Base-by-base conservation (phyloP, 1,139 yeast genomes). In the Saccharomycopsis hybrid region DNA sequence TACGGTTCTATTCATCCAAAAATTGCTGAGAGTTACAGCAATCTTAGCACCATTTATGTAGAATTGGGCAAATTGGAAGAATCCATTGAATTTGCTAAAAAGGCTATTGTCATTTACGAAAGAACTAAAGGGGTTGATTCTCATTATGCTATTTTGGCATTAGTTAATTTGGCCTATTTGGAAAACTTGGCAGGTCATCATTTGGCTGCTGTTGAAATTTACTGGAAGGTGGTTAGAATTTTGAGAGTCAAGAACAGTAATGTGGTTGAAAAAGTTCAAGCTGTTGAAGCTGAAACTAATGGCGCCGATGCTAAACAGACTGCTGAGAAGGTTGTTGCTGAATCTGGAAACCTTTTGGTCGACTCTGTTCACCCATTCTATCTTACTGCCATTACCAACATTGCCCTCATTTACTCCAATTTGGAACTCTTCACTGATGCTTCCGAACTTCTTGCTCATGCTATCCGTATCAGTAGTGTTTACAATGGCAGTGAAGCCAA, bases 41-140 rank as follows among this genome's bases (percentile, higher is more conserved):
- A 77, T 33, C 71, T 87, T 44, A 82, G 95, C 9, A 80, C 82
- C 57, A 67, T 80, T 28, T 85, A 81, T 67, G 77, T 80, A 55
- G 88, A 83, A 54, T 64, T 81, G 46, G 81, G 82, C 8, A 68
- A 75, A 58, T 65, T 68, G 44, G 67, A 69, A 32, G 82, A 78
- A 58, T 92, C 97, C 3, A 74, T 82, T 50, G 74, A 73, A n/a
- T 70, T 80, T 57, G 78, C 85, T 28, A 81, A 95, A 59, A 83
- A 79, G 63, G 81, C 96, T 1, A 76, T 82, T 55, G 71, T 80
- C 41, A 77, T 89, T 54, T 74, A 82, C 52, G 97, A 92, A 70
- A 79, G 97, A 67, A 76, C 83, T 25, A 66, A 73, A 48, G 98
- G 98, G 54, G 66, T 81, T 57, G 97, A 90, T 63, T 78, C 94